These are phyloP conservation scores for Bruguiera hainesii DNA, from an alignment of 441 rosid species.

Conservation along the genomic window DNA sequence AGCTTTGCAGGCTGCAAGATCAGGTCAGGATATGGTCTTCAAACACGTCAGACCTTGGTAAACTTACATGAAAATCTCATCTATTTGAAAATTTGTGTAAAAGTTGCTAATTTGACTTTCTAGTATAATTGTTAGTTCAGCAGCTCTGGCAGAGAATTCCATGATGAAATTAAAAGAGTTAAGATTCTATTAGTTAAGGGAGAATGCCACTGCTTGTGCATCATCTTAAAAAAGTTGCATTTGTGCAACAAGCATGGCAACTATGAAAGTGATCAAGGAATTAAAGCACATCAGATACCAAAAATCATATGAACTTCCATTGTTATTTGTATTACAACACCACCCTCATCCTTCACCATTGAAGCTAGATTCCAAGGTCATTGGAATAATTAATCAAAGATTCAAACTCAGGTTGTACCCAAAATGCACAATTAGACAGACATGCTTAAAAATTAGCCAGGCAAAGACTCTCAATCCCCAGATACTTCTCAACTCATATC, in stretches of 20 bases:
- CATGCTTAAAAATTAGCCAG: background rate
- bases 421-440: background rate
- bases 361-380: background rate
- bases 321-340: background rate
- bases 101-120: too few species aligned
- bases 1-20: slow-evolving; percentile 84
- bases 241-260: background rate
- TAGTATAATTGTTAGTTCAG: too few species aligned
- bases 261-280: background rate
- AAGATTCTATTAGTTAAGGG: too few species aligned
- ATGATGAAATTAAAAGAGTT: too few species aligned
- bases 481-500: too few species aligned
- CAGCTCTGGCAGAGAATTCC: too few species aligned
- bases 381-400: background rate
- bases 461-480: background rate
- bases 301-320: background rate
- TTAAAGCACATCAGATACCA: background rate
- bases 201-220: too few species aligned
- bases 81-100: too few species aligned
- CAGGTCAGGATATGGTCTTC: slow-evolving; percentile 20
- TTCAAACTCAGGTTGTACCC: background rate
- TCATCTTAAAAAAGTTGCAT: too few species aligned
- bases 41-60: slow-evolving; percentile 5
- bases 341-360: background rate
- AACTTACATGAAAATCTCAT: too few species aligned